These are phyloP conservation scores for Trametes maxima DNA, from an alignment of 768 basidiomycete genomes.

Conservation along the genomic window DNA sequence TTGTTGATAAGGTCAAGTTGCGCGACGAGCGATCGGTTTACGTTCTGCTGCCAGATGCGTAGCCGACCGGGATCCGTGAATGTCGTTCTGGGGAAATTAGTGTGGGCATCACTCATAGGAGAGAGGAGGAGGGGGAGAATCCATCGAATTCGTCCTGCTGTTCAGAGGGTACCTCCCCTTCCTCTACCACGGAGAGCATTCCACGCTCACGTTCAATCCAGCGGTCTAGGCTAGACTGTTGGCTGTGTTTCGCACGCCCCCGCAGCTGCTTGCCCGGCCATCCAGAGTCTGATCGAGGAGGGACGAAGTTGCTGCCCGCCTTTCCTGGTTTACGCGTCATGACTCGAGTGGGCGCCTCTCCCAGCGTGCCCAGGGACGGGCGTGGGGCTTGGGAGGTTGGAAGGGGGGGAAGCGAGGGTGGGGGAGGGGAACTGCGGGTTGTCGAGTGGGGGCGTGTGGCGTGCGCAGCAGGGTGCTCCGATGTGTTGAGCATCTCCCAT, in stretches of 20 bases:
- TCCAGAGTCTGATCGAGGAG: neutral
- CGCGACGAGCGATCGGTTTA: constrained; percentile 29
- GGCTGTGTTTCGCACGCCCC: neutral
- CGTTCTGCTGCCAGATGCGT: constrained; percentile 34
- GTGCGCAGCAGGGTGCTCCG: too few relatives aligned
- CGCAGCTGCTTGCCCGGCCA: neutral
- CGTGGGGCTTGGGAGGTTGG: too few relatives aligned
- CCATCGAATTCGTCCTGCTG: neutral
- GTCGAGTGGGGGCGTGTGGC: neutral
- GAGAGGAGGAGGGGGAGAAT: neutral
- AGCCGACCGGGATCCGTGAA: constrained; percentile 1
- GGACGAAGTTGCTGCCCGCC: neutral
- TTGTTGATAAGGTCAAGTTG: constrained; percentile 24
- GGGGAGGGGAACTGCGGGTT: too few relatives aligned
- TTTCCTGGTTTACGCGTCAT: neutral
- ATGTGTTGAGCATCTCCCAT: neutral
- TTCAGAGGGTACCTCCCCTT: neutral
- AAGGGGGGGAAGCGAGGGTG: neutral
- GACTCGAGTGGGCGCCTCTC: neutral
- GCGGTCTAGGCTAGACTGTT: neutral
- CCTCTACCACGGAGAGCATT: neutral
- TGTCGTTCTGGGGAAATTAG: neutral
- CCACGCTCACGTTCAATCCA: neutral
- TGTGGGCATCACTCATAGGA: neutral
- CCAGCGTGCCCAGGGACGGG: neutral